These are phyloP conservation scores for Camellia lanceoleosa DNA, from an alignment of 148 eudicot species.

Conservation along the genomic window DNA sequence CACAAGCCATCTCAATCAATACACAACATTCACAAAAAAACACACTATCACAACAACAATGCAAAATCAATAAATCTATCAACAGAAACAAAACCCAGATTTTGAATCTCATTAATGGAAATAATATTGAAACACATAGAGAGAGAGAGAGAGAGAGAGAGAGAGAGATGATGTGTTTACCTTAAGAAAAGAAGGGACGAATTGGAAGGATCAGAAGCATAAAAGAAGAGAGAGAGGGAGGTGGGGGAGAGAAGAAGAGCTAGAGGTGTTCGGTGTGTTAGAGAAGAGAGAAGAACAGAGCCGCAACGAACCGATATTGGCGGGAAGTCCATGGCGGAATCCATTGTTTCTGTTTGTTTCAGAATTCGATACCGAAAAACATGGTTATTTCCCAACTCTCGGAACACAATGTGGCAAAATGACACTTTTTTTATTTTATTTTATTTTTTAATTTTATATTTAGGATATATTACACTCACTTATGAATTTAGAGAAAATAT, in stretches of 20 bases:
- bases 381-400: not conserved
- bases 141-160: not conserved
- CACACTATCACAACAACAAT: not conserved
- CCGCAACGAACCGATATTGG: constrained; percentile 15
- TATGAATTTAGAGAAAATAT: too few species aligned
- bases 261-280: not conserved
- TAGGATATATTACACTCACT: too few species aligned
- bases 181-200: constrained; percentile 18
- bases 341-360: not conserved
- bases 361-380: not conserved
- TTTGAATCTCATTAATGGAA: not conserved
- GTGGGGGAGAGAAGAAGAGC: not conserved
- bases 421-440: too few species aligned
- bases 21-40: not conserved
- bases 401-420: not conserved
- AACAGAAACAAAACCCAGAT: not conserved
- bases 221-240: constrained; percentile 4
- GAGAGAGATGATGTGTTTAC: constrained; percentile 14
- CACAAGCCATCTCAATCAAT: not conserved
- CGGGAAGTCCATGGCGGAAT: constrained; percentile 13
- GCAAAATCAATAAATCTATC: not conserved
- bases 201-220: constrained; percentile 13
- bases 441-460: too few species aligned
- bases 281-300: not conserved
- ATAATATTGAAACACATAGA: not conserved